Conservation (phyloP, 108 stramenopile species). For the Skeletonema grethae region DNA sequence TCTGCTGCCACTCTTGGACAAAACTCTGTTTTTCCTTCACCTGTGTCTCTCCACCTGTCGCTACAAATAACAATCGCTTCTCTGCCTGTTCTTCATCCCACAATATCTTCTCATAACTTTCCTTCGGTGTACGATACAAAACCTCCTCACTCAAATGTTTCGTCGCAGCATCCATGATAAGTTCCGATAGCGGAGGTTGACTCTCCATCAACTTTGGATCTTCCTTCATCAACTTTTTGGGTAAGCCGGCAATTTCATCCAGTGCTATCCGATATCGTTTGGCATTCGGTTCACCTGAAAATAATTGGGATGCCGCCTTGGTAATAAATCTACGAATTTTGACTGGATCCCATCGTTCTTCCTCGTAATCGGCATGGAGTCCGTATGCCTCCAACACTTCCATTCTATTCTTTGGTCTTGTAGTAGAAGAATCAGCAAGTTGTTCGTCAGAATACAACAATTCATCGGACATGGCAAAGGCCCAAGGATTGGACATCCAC, state of each 20-base stretch:
- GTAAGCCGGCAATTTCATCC: conserved; percentile 71
- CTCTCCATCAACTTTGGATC: neutral
- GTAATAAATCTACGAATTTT: conserved; percentile 72
- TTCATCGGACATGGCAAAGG: conserved; percentile 81
- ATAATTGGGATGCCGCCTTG: conserved; percentile 78
- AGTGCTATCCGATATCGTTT: conserved; percentile 82
- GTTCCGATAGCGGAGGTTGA: conserved; percentile 73
- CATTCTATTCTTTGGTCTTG: conserved; percentile 60
- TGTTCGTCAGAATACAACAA: conserved; percentile 51
- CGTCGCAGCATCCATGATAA: conserved; percentile 73
- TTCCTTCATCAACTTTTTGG: conserved; percentile 56
- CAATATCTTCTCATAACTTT: conserved; percentile 69
- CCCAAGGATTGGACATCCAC: conserved; percentile 83
- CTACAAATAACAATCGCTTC: neutral
- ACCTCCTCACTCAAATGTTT: conserved; percentile 72
- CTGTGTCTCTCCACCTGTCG: neutral
- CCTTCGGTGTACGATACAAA: conserved; percentile 70
- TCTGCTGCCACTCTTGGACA: conserved; percentile 39
- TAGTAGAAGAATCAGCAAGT: neutral
- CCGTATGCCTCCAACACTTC: conserved; percentile 75
- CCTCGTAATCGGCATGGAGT: conserved; percentile 72
- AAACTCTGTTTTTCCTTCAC: conserved; percentile 8
- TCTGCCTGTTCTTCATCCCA: conserved; percentile 43
- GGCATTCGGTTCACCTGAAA: conserved; percentile 84
- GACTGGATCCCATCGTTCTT: conserved; percentile 60